Conservation (phyloP, 805 yeast genomes). For the Isabelozyma gotoi region DNA sequence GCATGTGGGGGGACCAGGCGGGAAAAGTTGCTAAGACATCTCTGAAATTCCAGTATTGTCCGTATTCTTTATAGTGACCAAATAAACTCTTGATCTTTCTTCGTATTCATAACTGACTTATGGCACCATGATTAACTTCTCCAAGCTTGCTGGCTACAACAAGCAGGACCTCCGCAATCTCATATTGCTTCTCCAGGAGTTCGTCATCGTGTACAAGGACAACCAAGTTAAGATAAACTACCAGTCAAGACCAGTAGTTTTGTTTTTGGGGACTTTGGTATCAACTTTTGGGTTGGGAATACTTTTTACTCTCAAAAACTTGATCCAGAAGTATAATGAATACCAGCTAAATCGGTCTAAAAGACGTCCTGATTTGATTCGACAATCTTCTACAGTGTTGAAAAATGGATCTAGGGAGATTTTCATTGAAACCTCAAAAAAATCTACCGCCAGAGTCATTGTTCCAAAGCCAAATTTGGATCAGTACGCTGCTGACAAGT, state of each 20-base stretch:
- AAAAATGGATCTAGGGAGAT: slow-evolving; percentile 48
- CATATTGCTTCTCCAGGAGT: slow-evolving; percentile 33
- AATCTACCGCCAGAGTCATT: slow-evolving; percentile 36
- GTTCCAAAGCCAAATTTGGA: slow-evolving; percentile 50
- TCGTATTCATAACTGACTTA: too few relatives aligned
- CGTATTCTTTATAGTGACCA: too few relatives aligned
- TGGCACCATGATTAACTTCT: slow-evolving; percentile 30
- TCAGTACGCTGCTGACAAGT: slow-evolving; percentile 55
- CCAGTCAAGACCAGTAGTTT: slow-evolving; percentile 41
- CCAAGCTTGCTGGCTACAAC: slow-evolving; percentile 30
- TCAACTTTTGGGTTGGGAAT: slow-evolving; percentile 42
- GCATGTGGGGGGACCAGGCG: background rate
- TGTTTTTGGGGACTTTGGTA: slow-evolving; percentile 39
- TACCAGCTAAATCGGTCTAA: slow-evolving; percentile 19
- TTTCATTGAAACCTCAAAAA: slow-evolving; percentile 46
- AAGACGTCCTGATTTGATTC: slow-evolving; percentile 35
- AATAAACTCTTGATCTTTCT: too few relatives aligned
- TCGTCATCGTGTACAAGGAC: slow-evolving; percentile 32
- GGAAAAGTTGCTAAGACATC: too few relatives aligned
- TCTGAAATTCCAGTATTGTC: too few relatives aligned
- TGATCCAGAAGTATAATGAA: slow-evolving; percentile 31
- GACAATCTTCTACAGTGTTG: slow-evolving; percentile 43
- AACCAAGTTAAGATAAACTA: slow-evolving; percentile 39
- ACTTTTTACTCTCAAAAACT: slow-evolving; percentile 27
- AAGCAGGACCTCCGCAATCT: slow-evolving; percentile 34